Evolutionary conservation across 208 protist genomes (phyloP), one percentile per base, ranked within the genome.

Genomic region (Acanthamoeba lugdunensis): DNA sequence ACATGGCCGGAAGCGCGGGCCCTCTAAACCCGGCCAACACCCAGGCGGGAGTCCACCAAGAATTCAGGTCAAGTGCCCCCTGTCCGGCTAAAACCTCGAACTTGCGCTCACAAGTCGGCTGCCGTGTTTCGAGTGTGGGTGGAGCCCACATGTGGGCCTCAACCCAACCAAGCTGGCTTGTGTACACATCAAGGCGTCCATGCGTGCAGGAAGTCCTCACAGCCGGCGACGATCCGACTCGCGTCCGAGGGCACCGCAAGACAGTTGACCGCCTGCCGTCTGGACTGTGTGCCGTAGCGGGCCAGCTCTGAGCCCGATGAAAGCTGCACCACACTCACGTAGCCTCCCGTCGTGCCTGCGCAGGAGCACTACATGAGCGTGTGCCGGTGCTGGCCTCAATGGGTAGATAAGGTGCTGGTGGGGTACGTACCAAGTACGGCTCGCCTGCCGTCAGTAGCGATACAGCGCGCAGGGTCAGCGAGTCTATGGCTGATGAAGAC

Each of bases 391-490:
- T 48, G 45, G 45, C 52, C 13, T 16, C 50, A 16, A 54, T 11
- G 14, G 4, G 3, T 1, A 16, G 52, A 56, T 0, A 16, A 56
- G 52, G 52, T 18, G 52, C 11, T 11, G 14, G 4, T 13, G 52
- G 52, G 16, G 52, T 11, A 73, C 14, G 65, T 8, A 73, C 79
- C 82, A 48, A 69, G 16, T 7, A 90, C 82, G n/a, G n/a, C 82
- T 50, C 82, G 82, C 33, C 41, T 30, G 30, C 82, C 82, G 52
- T 90, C 82, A 25, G 82, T 90, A 7, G 82, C 82, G 33, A 90
- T 41, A 50, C 82, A 90, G 7, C 50, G 41, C 16, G 48, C 33
- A 9, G 56, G 41, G 50, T 69, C 82, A 3, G 14, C 56, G 4
- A 90, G 82, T 67, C 33, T 30, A 30, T 71, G 28, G 54, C 21